Evolutionary conservation across 257 asterid species (phyloP), one percentile per base, ranked within the genome.

Genomic region (Solanum acaule): DNA sequence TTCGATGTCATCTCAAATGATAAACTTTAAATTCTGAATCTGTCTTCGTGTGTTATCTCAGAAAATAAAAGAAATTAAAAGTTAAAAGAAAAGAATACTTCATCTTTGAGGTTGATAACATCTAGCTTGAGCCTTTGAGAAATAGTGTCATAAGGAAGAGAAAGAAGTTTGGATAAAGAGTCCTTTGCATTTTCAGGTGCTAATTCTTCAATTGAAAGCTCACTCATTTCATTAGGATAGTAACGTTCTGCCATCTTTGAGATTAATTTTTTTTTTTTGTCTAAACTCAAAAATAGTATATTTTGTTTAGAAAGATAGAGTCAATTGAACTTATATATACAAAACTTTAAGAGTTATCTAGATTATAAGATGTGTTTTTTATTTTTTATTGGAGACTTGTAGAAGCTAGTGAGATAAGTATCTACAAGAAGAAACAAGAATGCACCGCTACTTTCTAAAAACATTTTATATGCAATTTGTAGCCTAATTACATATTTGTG

Each of bases 141-240:
- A 63, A 96, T 89, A 89, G 92, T 87, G 46, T 91, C 52, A 88
- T 83, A 92, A 11, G 98, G 98, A 78, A 93, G 95, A 68, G 89
- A 93, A 68, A 93, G 93, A 90, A 95, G 96, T 71, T 88, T 92
- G 9, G 91, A 65, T 86, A 96, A 96, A 29, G 98, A 96, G 89
- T 94, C 70, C 23, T 85, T 52, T 35, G 89, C 72, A 15, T 4
- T 13, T 67, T 77, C 91, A 37, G 94, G 72, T 23, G 84, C 87
- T 6, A 92, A 46, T 84, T 91, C 90, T 49, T 67, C 65, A 71
- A 85, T 20, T 35, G 94, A 87, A 84, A 88, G 84, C 89, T 83
- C 92, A 23, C 95, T 93, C 94, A 96, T 91, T 88, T 93, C 96
- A 56, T 93, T 96, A 0, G 92, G 92, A 44, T 95, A 95, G 92